These are phyloP conservation scores for Crepidotus variabilis DNA, from an alignment of 768 basidiomycete species.

Conservation along the genomic window DNA sequence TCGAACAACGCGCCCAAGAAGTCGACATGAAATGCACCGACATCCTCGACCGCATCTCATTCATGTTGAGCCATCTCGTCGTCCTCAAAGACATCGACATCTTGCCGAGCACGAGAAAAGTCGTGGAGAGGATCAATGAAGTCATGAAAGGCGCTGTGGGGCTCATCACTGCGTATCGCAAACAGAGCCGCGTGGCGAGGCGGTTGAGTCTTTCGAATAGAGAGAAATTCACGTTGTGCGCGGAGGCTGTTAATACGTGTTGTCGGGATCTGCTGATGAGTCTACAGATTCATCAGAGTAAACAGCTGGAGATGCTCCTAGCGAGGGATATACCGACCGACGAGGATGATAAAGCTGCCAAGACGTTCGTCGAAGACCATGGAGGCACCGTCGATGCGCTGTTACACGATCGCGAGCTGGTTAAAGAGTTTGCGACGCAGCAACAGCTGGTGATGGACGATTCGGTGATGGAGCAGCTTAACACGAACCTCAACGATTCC, in stretches of 20 bases:
- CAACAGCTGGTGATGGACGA: constrained; percentile 34
- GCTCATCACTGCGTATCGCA: constrained; percentile 35
- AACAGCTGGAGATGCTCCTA: constrained; percentile 29
- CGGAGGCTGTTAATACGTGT: constrained; percentile 27
- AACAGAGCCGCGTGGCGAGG: constrained; percentile 30
- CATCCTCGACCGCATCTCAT: constrained; percentile 36
- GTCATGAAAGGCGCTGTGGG: constrained; percentile 33
- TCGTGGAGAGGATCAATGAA: constrained; percentile 36
- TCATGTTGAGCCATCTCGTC: constrained; percentile 38
- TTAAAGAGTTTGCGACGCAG: constrained; percentile 33
- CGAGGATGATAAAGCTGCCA: constrained; percentile 31
- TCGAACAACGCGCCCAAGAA: constrained; percentile 32
- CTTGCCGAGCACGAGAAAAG: constrained; percentile 28
- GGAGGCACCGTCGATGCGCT: constrained; percentile 32
- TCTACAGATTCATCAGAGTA: constrained; percentile 37
- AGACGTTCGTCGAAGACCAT: constrained; percentile 30
- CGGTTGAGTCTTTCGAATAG: constrained; percentile 33
- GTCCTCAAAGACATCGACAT: constrained; percentile 28
- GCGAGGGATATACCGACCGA: constrained; percentile 34
- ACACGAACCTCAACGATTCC: constrained; percentile 26
- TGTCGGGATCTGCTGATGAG: constrained; percentile 36
- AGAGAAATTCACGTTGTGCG: constrained; percentile 31
- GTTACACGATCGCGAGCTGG: constrained; percentile 30
- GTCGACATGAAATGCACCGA: constrained; percentile 37
- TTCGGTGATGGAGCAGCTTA: constrained; percentile 34